phyloP scores from a whole-genome alignment of 495 filamentous ascomycete species.

The Penicillium maclennaniae region DNA sequence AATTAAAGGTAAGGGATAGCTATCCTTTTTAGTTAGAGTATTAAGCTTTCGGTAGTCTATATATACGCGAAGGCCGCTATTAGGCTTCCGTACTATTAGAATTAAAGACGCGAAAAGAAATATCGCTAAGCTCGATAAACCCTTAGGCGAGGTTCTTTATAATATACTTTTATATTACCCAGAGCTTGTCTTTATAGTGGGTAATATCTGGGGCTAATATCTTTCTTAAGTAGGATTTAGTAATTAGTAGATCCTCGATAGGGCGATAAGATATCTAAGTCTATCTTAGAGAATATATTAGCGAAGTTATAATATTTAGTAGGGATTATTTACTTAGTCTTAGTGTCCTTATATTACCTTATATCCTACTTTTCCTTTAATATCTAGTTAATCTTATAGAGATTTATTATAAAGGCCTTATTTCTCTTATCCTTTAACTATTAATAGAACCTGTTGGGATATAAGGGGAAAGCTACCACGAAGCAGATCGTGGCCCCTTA shows the following conservation, averaged over 20 bases:
- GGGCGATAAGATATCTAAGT: background rate
- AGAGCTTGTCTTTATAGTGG: conserved; percentile 1
- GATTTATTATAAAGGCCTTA: no score
- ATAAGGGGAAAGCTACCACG: no score
- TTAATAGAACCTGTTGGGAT: no score
- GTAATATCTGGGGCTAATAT: background rate
- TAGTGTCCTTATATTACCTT: background rate
- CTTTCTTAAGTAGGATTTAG: background rate
- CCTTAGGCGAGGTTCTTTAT: conserved; percentile 4
- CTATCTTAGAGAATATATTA: conserved; percentile 6
- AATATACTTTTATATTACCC: background rate
- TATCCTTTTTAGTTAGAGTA: conserved; percentile 36
- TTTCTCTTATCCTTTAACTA: no score
- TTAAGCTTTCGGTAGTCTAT: conserved; percentile 47
- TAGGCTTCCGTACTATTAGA: conserved; percentile 32
- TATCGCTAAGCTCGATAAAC: conserved; percentile 38
- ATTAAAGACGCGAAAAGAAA: conserved; percentile 24
- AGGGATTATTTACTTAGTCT: background rate
- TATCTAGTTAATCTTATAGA: background rate
- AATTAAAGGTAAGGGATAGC: conserved; percentile 44
- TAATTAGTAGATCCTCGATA: background rate
- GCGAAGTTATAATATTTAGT: background rate
- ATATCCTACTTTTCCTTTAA: background rate
- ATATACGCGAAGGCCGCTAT: conserved; percentile 36
- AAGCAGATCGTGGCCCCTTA: no score